These are phyloP conservation scores for Imleria badia DNA, from an alignment of 768 basidiomycete genomes.

Conservation along the genomic window DNA sequence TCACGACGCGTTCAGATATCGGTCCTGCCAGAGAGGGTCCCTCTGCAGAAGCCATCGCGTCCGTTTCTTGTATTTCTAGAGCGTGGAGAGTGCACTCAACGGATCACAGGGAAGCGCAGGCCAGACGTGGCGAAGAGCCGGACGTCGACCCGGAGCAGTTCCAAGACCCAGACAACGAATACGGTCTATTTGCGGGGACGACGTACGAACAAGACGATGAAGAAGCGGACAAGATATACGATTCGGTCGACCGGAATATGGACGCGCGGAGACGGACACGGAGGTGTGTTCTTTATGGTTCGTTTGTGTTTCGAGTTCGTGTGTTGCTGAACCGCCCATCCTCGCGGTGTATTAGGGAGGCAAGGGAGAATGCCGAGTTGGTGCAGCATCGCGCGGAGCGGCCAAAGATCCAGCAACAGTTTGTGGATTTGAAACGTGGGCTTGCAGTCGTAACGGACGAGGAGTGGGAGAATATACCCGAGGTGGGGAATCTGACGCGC, in stretches of 20 bases:
- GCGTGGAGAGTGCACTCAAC: not conserved
- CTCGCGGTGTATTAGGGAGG: slow-evolving; percentile 61
- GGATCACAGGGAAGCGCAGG: slow-evolving; percentile 74
- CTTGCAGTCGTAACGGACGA: slow-evolving; percentile 81
- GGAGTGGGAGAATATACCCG: slow-evolving; percentile 95
- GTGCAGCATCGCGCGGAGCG: slow-evolving; percentile 80
- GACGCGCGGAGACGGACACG: slow-evolving; percentile 78
- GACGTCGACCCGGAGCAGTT: slow-evolving; percentile 90
- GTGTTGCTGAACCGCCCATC: not conserved
- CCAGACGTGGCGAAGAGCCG: slow-evolving; percentile 80
- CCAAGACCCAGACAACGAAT: slow-evolving; percentile 97
- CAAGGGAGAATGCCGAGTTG: slow-evolving; percentile 69
- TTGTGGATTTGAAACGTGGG: slow-evolving; percentile 92
- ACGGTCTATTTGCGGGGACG: slow-evolving; percentile 91
- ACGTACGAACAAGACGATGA: slow-evolving; percentile 98
- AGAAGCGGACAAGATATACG: slow-evolving; percentile 95
- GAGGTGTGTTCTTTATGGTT: slow-evolving; percentile 61
- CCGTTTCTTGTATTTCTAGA: slow-evolving; percentile 29
- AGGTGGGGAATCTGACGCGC: slow-evolving; percentile 93
- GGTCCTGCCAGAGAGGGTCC: slow-evolving; percentile 96
- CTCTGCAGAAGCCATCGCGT: slow-evolving; percentile 89
- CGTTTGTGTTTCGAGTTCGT: slow-evolving; percentile 24
- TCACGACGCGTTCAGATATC: slow-evolving; percentile 98
- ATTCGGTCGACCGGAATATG: slow-evolving; percentile 87
- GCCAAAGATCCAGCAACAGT: slow-evolving; percentile 95